Conservation (phyloP, 176 grass and related monocot species). For the Hsuehochloa calcarea region DNA sequence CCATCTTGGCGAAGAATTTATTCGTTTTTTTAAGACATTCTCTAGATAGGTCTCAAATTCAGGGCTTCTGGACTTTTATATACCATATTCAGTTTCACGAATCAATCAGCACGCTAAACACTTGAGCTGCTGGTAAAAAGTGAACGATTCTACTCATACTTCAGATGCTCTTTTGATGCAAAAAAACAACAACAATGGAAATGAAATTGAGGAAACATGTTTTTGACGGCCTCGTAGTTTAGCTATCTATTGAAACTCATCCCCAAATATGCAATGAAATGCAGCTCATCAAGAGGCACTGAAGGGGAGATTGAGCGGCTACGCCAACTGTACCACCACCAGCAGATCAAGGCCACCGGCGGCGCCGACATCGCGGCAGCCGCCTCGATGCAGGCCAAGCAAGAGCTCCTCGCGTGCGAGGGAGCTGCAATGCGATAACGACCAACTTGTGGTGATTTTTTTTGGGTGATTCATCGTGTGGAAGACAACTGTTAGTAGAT, state of each 20-base stretch:
- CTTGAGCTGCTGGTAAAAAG: neutral
- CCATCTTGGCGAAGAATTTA: neutral
- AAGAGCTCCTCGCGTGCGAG: constrained; percentile 44
- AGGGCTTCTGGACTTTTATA: neutral
- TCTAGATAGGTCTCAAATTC: neutral
- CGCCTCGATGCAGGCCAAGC: constrained; percentile 55
- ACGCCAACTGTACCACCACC: constrained; percentile 75
- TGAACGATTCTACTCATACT: neutral
- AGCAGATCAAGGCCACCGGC: constrained; percentile 66
- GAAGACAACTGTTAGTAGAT: constrained; percentile 24
- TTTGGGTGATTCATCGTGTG: neutral
- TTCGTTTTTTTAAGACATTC: neutral
- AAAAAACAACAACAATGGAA: neutral
- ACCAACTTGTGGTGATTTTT: neutral
- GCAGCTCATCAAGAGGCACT: constrained; percentile 92
- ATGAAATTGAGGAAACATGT: neutral
- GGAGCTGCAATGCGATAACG: constrained; percentile 49
- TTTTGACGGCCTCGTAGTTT: neutral
- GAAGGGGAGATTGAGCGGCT: constrained; percentile 83
- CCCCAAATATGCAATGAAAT: neutral
- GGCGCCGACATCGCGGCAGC: constrained; percentile 36
- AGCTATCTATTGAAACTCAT: neutral
- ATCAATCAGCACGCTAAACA: neutral
- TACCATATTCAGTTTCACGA: neutral
- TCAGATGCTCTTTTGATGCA: neutral